Evolutionary conservation across 495 filamentous ascomycete genomes (phyloP).

Genomic region (Penicillium maclennaniae): DNA sequence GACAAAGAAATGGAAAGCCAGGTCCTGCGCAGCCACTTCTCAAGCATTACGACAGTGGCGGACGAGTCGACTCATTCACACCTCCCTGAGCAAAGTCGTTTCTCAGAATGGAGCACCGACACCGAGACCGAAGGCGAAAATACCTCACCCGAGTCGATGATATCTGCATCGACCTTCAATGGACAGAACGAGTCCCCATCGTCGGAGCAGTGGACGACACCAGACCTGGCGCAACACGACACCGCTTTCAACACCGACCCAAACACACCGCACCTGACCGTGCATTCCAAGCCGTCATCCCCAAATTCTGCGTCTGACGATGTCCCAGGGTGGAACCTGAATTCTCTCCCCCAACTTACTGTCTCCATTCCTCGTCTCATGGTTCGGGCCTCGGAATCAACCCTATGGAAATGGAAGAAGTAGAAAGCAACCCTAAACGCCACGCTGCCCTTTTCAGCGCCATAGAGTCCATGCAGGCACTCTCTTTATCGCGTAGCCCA

Average conservation of each 20-base stretch:
- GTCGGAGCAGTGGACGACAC: constrained; percentile 23
- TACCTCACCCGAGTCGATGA: constrained; percentile 39
- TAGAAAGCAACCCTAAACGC: constrained; percentile 45
- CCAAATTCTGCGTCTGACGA: constrained; percentile 31
- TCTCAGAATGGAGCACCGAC: constrained; percentile 47
- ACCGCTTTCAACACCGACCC: constrained; percentile 30
- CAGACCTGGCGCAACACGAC: constrained; percentile 25
- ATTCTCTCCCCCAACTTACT: constrained; percentile 28
- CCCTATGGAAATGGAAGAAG: constrained; percentile 33
- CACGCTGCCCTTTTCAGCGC: constrained; percentile 42
- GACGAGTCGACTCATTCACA: constrained; percentile 29
- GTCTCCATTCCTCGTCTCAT: constrained; percentile 29
- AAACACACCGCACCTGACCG: constrained; percentile 38
- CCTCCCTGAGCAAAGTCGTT: constrained; percentile 36
- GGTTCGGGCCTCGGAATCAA: constrained; percentile 37
- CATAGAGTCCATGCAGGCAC: constrained; percentile 29
- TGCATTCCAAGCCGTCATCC: constrained; percentile 35
- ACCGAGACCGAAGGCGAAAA: constrained; percentile 30
- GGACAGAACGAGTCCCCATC: constrained; percentile 17
- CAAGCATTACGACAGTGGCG: constrained; percentile 39
- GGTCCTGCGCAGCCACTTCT: constrained; percentile 40
- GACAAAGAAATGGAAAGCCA: constrained; percentile 34
- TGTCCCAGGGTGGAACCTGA: constrained; percentile 25
- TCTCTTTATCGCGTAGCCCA: constrained; percentile 28
- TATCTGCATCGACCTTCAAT: constrained; percentile 31